Conservation (phyloP, 805 yeast species). For the Yamadazyma laniorum region DNA sequence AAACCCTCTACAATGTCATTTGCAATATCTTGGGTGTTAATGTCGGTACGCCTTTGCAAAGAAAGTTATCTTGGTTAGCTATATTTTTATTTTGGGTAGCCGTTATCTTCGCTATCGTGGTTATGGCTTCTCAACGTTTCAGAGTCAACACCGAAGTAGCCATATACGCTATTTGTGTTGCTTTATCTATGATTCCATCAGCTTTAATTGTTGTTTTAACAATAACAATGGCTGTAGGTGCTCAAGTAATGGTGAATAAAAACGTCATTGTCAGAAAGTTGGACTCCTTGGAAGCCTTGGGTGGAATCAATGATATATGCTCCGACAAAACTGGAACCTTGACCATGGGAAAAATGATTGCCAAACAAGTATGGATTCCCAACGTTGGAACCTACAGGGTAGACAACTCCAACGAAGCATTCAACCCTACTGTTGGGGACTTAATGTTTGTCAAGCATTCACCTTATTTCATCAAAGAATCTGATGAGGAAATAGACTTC, state of each 20-base stretch:
- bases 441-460: slow-evolving; percentile 27
- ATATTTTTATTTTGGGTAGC: slow-evolving; percentile 50
- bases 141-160: slow-evolving; percentile 34
- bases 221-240: slow-evolving; percentile 42
- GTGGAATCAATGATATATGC: slow-evolving; percentile 39
- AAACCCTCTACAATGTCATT: slow-evolving; percentile 41
- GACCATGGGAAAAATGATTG: slow-evolving; percentile 40
- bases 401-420: slow-evolving; percentile 33
- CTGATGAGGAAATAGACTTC: slow-evolving; percentile 40
- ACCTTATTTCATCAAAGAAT: slow-evolving; percentile 27
- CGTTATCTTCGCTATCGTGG: slow-evolving; percentile 37
- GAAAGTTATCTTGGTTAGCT: slow-evolving; percentile 49
- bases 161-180: slow-evolving; percentile 41
- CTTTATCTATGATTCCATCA: slow-evolving; percentile 40
- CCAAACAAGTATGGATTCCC: slow-evolving; percentile 36
- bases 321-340: slow-evolving; percentile 43
- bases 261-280: slow-evolving; percentile 37
- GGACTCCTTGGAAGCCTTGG: slow-evolving; percentile 38
- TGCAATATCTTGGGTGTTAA: slow-evolving; percentile 46
- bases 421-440: slow-evolving; percentile 42
- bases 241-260: slow-evolving; percentile 36
- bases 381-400: slow-evolving; percentile 32
- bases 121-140: slow-evolving; percentile 37
- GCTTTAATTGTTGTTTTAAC: slow-evolving; percentile 39
- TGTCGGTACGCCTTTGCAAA: slow-evolving; percentile 47